phyloP scores from a whole-genome alignment of 441 rosid species.

The Daphne laureola region DNA sequence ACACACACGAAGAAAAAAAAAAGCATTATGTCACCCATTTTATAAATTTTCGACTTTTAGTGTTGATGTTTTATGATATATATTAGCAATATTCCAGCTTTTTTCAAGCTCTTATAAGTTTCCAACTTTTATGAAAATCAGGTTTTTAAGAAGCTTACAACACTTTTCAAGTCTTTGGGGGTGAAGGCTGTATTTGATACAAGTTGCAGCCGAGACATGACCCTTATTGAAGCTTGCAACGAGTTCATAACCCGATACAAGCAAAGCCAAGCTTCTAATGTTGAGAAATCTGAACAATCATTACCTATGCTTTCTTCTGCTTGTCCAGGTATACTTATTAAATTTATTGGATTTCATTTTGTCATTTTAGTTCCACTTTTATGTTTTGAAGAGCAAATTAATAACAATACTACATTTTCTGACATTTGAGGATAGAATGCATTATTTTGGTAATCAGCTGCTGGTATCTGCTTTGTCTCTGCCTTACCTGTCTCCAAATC shows the following conservation, averaged over 20 bases:
- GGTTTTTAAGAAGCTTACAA: conserved; percentile 75
- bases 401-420: no score
- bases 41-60: no score
- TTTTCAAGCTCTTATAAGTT: no score
- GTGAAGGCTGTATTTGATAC: conserved; percentile 85
- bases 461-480: no score
- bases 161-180: conserved; percentile 79
- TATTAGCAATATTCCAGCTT: no score
- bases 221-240: conserved; percentile 75
- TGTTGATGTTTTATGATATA: no score
- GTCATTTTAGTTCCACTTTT: no score
- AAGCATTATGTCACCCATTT: no score
- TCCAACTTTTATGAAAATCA: conserved; percentile 16
- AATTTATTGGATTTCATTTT: neutral
- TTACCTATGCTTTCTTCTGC: conserved; percentile 88
- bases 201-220: conserved; percentile 69
- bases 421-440: no score
- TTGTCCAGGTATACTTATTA: conserved; percentile 63
- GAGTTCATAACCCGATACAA: conserved; percentile 72
- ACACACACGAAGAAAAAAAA: no score
- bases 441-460: no score
- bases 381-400: neutral
- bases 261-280: conserved; percentile 31
- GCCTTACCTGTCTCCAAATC: no score
- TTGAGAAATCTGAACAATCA: conserved; percentile 24